Percentiles rank a stretch among this genome's conserved stretches.
These are phyloP conservation scores for Oldenlandia corymbosa DNA, from an alignment of 257 asterid genomes.

Conservation along the genomic window DNA sequence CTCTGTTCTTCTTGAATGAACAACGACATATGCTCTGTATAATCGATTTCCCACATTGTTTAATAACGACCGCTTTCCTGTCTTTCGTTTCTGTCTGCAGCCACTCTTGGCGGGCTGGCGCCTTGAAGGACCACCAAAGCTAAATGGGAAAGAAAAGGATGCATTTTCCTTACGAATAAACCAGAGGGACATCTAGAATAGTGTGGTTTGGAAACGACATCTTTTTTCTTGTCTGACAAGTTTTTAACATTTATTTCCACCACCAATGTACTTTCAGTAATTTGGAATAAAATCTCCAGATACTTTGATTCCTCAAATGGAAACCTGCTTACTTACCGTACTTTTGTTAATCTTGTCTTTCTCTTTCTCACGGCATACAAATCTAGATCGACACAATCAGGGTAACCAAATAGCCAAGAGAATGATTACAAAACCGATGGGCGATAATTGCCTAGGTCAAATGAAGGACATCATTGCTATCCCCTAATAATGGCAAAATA, in stretches of 20 bases:
- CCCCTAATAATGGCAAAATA: no score
- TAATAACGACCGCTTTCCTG: not conserved
- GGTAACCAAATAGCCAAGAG: no score
- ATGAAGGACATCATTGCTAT: no score
- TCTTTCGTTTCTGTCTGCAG: not conserved
- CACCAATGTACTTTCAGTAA: not conserved
- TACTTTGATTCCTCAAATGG: no score
- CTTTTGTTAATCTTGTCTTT: not conserved
- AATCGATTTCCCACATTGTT: not conserved
- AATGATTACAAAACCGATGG: no score
- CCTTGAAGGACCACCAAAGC: slow-evolving; percentile 14
- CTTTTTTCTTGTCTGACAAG: not conserved
- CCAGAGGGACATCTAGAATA: slow-evolving; percentile 6
- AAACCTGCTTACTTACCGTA: no score
- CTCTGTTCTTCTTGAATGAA: no score
- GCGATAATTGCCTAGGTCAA: not conserved
- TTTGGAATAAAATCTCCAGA: not conserved
- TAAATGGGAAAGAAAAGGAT: not conserved
- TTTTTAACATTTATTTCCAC: not conserved
- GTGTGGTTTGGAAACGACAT: not conserved
- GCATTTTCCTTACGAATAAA: not conserved
- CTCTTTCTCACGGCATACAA: not conserved
- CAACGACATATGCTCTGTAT: no score
- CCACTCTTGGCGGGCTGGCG: not conserved
- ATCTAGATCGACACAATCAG: not conserved